These are phyloP conservation scores for Fusarium sp. DNA, from an alignment of 2,329 filamentous ascomycete species.

Conservation along the genomic window DNA sequence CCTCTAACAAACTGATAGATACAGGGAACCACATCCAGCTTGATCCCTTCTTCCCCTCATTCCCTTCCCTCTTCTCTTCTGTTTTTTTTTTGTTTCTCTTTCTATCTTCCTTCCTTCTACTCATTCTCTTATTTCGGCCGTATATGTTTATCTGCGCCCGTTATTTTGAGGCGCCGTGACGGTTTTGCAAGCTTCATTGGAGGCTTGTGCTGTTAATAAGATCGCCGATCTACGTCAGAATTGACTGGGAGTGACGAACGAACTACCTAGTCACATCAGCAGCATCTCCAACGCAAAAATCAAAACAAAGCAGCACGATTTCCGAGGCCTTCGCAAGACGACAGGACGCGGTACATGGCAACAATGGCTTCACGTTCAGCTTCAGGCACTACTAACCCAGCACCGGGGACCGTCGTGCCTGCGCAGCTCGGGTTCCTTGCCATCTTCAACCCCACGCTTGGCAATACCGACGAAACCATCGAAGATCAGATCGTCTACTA, in stretches of 20 bases:
- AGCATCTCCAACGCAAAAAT: not conserved
- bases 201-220: not conserved
- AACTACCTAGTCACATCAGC: not conserved
- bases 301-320: not conserved
- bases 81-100: not conserved
- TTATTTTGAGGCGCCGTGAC: constrained; percentile 14
- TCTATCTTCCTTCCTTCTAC: not conserved
- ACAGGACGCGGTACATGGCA: not conserved
- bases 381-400: constrained; percentile 23
- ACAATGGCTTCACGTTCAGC: constrained; percentile 32
- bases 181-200: constrained; percentile 11
- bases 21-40: not conserved
- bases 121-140: not conserved
- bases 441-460: constrained; percentile 92
- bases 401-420: constrained; percentile 56
- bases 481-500: constrained; percentile 94
- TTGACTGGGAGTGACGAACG: constrained; percentile 5
- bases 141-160: not conserved
- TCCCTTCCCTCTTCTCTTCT: not conserved
- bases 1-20: not conserved
- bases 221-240: constrained; percentile 23
- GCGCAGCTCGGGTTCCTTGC: constrained; percentile 90
- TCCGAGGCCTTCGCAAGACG: not conserved
- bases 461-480: constrained; percentile 66
- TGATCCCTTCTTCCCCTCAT: constrained; percentile 1